phyloP scores from a whole-genome alignment of 108 stramenopile genomes.

The Cyclotella kingstonii region DNA sequence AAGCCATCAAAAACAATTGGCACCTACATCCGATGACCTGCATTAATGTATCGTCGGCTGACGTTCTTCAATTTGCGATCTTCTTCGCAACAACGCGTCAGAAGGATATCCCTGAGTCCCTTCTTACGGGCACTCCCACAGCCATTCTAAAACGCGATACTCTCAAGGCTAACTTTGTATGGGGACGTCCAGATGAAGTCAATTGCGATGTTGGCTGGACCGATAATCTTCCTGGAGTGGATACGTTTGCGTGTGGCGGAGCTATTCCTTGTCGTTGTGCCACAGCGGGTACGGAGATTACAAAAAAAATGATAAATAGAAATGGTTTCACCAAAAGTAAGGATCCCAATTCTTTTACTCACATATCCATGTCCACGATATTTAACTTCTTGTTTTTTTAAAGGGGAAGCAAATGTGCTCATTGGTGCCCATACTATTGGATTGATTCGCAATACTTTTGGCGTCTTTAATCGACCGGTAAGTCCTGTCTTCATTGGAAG shows the following conservation, averaged over 20 bases:
- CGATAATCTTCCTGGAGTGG: no score
- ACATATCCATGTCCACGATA: not conserved
- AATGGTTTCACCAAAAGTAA: no score
- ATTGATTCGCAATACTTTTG: constrained; percentile 12
- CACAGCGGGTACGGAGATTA: no score
- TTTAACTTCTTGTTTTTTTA: not conserved
- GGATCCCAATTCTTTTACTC: not conserved
- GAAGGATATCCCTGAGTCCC: not conserved
- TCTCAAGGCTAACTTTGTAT: not conserved
- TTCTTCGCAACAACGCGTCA: not conserved
- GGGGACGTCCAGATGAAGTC: constrained; percentile 2
- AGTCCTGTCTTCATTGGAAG: no score
- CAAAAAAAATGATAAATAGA: no score
- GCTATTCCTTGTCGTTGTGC: no score
- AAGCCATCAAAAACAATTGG: not conserved
- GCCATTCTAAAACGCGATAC: not conserved
- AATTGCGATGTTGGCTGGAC: no score
- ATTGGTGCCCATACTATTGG: constrained; percentile 23
- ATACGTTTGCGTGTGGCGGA: no score
- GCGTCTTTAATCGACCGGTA: no score
- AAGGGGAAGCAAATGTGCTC: constrained; percentile 14
- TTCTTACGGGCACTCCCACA: no score
- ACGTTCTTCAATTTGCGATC: not conserved
- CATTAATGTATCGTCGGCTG: not conserved
- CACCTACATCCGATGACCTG: not conserved